phyloP scores from a whole-genome alignment of 805 yeast genomes.

The Priceomyces carsonii region DNA sequence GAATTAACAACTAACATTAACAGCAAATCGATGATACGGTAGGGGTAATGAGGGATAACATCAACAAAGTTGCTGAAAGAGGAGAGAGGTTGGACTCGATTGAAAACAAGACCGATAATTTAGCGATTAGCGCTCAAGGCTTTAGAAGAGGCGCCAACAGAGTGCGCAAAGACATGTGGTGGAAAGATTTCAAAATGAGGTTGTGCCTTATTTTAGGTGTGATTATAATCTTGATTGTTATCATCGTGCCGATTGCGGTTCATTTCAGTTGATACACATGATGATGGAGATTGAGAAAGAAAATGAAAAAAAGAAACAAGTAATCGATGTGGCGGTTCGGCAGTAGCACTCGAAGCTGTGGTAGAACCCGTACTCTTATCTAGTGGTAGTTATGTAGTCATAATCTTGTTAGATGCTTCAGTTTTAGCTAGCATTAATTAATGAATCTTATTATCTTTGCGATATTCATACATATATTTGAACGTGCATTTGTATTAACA shows the following conservation, averaged over 20 bases:
- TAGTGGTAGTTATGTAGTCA: constrained; percentile 2
- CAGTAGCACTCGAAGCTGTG: no score
- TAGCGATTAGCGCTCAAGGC: constrained; percentile 90
- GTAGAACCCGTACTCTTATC: neutral
- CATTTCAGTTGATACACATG: constrained; percentile 50
- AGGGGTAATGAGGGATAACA: constrained; percentile 96
- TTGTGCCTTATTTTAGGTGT: constrained; percentile 80
- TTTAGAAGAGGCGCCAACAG: constrained; percentile 96
- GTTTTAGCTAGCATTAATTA: constrained; percentile 1
- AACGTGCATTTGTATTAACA: no score
- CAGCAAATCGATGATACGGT: constrained; percentile 93
- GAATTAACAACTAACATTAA: constrained; percentile 25
- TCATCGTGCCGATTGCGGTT: constrained; percentile 91
- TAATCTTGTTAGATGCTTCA: constrained; percentile 1
- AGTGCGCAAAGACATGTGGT: constrained; percentile 98
- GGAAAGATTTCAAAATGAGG: constrained; percentile 96
- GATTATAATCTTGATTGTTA: constrained; percentile 76
- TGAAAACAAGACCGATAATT: constrained; percentile 89
- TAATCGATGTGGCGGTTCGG: no score
- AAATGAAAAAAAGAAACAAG: neutral
- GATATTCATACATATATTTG: neutral
- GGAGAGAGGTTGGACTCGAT: constrained; percentile 92
- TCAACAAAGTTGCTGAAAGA: constrained; percentile 90
- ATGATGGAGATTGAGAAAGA: neutral
- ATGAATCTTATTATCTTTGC: neutral